Base-by-base conservation (phyloP, 768 basidiomycete species). In the Boletus rufocinnamomeus region DNA sequence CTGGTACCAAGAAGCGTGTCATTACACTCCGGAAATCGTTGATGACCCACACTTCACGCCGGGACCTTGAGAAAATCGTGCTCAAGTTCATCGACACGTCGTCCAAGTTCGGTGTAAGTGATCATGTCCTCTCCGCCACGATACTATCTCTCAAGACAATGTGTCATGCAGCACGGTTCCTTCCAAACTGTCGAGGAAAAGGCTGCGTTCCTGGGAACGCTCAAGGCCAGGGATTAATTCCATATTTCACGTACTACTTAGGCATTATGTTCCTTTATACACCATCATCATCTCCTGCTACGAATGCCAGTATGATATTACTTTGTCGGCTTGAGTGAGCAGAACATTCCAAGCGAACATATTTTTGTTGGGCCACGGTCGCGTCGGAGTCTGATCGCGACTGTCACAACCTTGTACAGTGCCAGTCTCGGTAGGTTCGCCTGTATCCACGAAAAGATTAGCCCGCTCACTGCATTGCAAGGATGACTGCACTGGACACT, bases 31-130 rank as follows among this genome's bases (percentile, higher is more conserved):
- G 97, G 74, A 97, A 98, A 74, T 93, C 94, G 25, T 86, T 98
- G 74, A 92, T 95, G 89, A 87, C 91, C 56, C 95, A 95, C 83
- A 96, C 96, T 44, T 91, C 89, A 62, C 91, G 95, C 72, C 85
- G 88, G 77, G 93, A 98, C 77, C 85, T 98, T 73, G 97, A 99
- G 85, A 95, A 98, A 82, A 91, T 97, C 61, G 84, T 89, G 61
- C 90, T 97, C 84, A 98, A 96, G 79, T 98, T 95, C 82, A 96
- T 98, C 84, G 95, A 96, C 73, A 98, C 96, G 35, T 92, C 94
- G 44, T 95, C 93, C 77, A 97, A 97, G 79, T 95, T 94, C 78
- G 94, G 95, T 67, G 91, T 92, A 85, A 66, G 88, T 83, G 19
- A 30, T 17, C 32, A 23, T 45, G 48, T 56, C 10, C 25, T 47